Evolutionary conservation across 2,329 filamentous ascomycete species (phyloP), one percentile per base, ranked within the genome.

Genomic region (Colletotrichum sp.): DNA sequence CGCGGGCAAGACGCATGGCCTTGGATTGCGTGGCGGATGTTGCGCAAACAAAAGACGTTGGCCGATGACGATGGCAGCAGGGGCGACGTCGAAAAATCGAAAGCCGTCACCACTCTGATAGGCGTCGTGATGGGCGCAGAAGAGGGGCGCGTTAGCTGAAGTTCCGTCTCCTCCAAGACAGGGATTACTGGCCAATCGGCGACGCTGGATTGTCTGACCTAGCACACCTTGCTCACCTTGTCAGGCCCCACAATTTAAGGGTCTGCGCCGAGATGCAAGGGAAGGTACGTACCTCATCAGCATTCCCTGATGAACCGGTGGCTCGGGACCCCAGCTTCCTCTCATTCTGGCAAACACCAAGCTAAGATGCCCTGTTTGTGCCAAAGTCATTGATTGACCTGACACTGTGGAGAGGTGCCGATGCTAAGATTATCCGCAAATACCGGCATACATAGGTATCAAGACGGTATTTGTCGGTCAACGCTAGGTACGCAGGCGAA

Each of bases 31-130:
- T 79, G 30, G 79, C 61, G 16, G 85, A 58, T 78, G 81, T 82
- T 58, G 79, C 75, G 13, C 79, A 79, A 18, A 55, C 24, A 26
- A 30, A 7, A 80, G 36, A 83, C 78, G 70, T 84, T 85, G 30
- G 9, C 84, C 84, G 38, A 86, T 83, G 16, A 82, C 83, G 24
- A 80, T 82, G 4, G 85, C 65, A 48, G n/a, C 32, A 64, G 61
- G 52, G 66, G 36, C 66, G 67, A 71, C 21, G 61, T 65, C 52
- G 67, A 71, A 68, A 74, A 70, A 70, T 38, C 64, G 32, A 70
- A 70, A 75, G 62, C 52, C 62, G 69, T 75, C 73, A 67, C 73
- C 72, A 74, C 60, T 61, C 34, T 30, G 67, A 74, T 71, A 66
- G 67, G 72, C 72, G 69, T 75, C 72, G 62, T 70, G 69, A 75